These are phyloP conservation scores for Psilocybe cyanescens DNA, from an alignment of 768 basidiomycete genomes.

Conservation along the genomic window DNA sequence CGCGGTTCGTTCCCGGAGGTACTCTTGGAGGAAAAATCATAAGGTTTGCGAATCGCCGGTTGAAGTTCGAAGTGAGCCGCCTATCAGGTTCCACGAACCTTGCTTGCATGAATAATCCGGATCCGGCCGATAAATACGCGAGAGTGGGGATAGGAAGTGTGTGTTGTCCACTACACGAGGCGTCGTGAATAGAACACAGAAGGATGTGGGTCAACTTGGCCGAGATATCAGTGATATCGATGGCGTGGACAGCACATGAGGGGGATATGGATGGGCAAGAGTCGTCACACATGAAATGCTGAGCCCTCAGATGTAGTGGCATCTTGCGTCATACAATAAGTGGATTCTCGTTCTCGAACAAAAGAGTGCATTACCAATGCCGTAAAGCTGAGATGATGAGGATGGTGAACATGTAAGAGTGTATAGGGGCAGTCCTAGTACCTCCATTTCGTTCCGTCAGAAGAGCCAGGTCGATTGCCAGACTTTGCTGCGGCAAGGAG, in stretches of 20 bases:
- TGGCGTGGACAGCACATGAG: neutral
- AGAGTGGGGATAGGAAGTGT: constrained; percentile 1
- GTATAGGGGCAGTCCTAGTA: constrained; percentile 3
- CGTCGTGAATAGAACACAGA: neutral
- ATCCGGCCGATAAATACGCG: constrained; percentile 6
- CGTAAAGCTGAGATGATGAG: constrained; percentile 8
- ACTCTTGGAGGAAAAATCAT: too few relatives aligned
- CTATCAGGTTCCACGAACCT: too few relatives aligned
- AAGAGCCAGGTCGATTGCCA: neutral
- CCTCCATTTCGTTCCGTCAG: constrained; percentile 12
- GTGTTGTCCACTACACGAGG: neutral
- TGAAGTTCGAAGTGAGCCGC: too few relatives aligned
- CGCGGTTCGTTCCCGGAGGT: too few relatives aligned
- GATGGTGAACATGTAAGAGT: neutral
- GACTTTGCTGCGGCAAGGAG: neutral
- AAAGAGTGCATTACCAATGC: constrained; percentile 3
- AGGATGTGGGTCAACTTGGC: neutral
- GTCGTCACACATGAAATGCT: neutral
- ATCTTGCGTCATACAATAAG: neutral
- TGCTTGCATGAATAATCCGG: neutral
- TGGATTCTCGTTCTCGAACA: neutral
- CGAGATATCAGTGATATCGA: neutral
- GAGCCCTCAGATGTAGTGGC: neutral
- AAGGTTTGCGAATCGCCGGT: too few relatives aligned
- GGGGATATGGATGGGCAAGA: constrained; percentile 1